A percentile compares a stretch with the other conserved stretches of the same genome.
phyloP scores from a whole-genome alignment of 1,284 basidiomycete genomes.

The Cryptococcus sp. region DNA sequence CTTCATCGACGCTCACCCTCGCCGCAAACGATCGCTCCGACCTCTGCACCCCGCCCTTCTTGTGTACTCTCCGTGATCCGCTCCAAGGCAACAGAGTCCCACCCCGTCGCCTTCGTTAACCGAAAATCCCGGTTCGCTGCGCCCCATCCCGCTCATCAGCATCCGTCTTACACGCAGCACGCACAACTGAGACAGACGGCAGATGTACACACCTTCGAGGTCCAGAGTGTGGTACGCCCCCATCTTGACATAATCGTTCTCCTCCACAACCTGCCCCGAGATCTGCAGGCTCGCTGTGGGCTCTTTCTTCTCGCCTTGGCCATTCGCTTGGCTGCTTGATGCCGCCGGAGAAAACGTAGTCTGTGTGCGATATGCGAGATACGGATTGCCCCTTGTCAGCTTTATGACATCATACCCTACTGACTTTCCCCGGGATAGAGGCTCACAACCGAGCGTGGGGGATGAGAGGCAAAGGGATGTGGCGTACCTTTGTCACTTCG shows the following conservation, averaged over 20 bases:
- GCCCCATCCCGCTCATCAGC: not conserved
- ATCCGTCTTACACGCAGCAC: not conserved
- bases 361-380: slow-evolving; percentile 12
- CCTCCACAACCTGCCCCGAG: slow-evolving; percentile 80
- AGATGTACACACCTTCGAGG: slow-evolving; percentile 60
- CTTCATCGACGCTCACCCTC: slow-evolving; percentile 59
- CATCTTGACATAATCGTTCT: slow-evolving; percentile 88
- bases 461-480: too few relatives aligned
- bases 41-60: slow-evolving; percentile 91
- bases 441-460: too few relatives aligned
- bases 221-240: slow-evolving; percentile 96
- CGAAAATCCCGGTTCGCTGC: slow-evolving; percentile 79
- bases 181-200: not conserved
- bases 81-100: slow-evolving; percentile 85
- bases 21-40: slow-evolving; percentile 92
- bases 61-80: slow-evolving; percentile 82
- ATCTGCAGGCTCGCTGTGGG: slow-evolving; percentile 71
- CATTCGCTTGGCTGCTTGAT: slow-evolving; percentile 53
- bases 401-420: not conserved
- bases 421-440: not conserved
- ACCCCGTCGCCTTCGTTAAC: slow-evolving; percentile 78
- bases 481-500: slow-evolving; percentile 60
- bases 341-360: slow-evolving; percentile 66
- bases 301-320: slow-evolving; percentile 48
- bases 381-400: not conserved